phyloP scores from a whole-genome alignment of 2,329 filamentous ascomycete species.

The Pseudomassariella vexata region DNA sequence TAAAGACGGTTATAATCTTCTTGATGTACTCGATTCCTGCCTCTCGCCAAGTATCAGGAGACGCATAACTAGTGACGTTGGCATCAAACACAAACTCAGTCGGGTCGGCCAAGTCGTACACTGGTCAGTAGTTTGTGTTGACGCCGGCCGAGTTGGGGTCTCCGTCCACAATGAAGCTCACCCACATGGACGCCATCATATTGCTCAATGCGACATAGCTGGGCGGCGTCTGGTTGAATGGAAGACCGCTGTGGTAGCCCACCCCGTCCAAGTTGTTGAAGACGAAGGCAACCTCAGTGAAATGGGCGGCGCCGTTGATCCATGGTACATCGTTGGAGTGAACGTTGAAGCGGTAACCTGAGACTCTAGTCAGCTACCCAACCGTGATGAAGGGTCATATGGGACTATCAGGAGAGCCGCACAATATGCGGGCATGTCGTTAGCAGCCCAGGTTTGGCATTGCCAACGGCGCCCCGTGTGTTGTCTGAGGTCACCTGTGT shows the following conservation, averaged over 20 bases:
- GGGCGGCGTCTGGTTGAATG: conserved; percentile 33
- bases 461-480: conserved; percentile 48
- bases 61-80: too few relatives aligned
- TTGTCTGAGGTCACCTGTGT: conserved; percentile 48
- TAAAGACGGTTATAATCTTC: too few relatives aligned
- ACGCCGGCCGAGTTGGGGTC: conserved; percentile 31
- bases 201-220: conserved; percentile 35
- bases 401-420: conserved; percentile 8
- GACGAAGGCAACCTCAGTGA: conserved; percentile 47
- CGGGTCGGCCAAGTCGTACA: conserved; percentile 32
- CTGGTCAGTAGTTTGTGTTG: conserved; percentile 30
- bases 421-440: conserved; percentile 46
- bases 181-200: conserved; percentile 46
- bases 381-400: conserved; percentile 9
- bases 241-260: conserved; percentile 34
- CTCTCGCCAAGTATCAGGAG: too few relatives aligned
- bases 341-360: conserved; percentile 44
- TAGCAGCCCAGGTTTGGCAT: conserved; percentile 43
- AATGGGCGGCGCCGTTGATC: conserved; percentile 27
- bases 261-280: conserved; percentile 44
- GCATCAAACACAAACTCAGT: conserved; percentile 45
- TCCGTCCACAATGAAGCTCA: conserved; percentile 38
- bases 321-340: conserved; percentile 20
- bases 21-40: too few relatives aligned
- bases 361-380: too few relatives aligned